Percentiles rank a stretch among this genome's conserved stretches.
Evolutionary conservation across 495 filamentous ascomycete species (phyloP).

Genomic region (Hypoxylon fragiforme): DNA sequence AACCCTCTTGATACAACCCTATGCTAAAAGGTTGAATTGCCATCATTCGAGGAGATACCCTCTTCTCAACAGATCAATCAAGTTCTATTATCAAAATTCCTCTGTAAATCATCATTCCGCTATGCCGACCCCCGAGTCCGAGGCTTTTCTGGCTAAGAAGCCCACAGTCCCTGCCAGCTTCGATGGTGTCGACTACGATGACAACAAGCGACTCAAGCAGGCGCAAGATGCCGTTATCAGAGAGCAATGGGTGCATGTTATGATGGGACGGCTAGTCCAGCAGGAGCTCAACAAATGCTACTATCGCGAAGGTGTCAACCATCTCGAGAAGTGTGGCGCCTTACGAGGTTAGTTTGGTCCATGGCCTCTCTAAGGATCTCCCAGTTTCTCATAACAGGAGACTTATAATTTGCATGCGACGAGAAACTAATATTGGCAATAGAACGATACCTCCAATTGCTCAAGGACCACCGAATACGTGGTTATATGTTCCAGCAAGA

Average conservation of each 20-base stretch:
- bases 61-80: not conserved
- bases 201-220: conserved; percentile 84
- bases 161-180: conserved; percentile 92
- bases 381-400: not conserved
- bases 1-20: conserved; percentile 6
- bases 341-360: conserved; percentile 73
- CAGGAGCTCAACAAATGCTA: conserved; percentile 98
- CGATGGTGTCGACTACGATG: conserved; percentile 95
- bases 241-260: conserved; percentile 95
- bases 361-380: conserved; percentile 4
- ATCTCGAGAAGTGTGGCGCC: conserved; percentile 92
- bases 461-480: conserved; percentile 80
- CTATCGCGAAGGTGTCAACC: conserved; percentile 89
- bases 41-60: not conserved
- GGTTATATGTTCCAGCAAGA: conserved; percentile 93
- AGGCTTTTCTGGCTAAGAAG: conserved; percentile 89
- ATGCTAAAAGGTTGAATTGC: conserved; percentile 2
- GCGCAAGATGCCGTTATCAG: conserved; percentile 92
- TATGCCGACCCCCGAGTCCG: conserved; percentile 92
- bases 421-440: too few relatives aligned
- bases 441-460: conserved; percentile 93
- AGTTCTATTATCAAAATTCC: too few relatives aligned
- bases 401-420: too few relatives aligned
- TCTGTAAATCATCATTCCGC: conserved; percentile 10
- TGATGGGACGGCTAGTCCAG: conserved; percentile 93